A percentile compares a stretch with the other conserved stretches of the same genome.
Conservation (phyloP, 2,329 filamentous ascomycete genomes). For the Aspergillus quadrilineatus region DNA sequence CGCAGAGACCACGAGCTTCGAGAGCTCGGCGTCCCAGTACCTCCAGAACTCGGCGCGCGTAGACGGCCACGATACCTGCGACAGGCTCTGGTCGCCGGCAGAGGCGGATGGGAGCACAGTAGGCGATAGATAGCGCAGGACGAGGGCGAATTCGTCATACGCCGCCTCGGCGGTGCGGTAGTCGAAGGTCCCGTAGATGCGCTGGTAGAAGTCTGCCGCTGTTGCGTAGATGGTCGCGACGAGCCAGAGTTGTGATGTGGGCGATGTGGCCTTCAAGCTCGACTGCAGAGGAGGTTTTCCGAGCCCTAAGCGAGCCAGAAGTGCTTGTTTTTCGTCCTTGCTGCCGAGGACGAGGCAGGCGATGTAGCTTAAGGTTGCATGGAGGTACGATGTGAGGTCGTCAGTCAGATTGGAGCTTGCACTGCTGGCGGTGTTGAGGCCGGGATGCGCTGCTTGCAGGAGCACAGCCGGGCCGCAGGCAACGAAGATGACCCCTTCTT, state of each 20-base stretch:
- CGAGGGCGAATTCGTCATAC: conserved; percentile 32
- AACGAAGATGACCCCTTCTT: conserved; percentile 37
- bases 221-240: conserved; percentile 38
- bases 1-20: conserved; percentile 27
- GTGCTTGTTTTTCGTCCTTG: conserved; percentile 28
- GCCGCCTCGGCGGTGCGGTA: conserved; percentile 32
- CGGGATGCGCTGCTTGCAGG: conserved; percentile 34
- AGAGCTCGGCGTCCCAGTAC: conserved; percentile 38
- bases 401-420: conserved; percentile 19
- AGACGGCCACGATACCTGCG: conserved; percentile 31
- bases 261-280: conserved; percentile 22
- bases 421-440: conserved; percentile 19
- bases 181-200: conserved; percentile 34
- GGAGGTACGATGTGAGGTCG: conserved; percentile 31
- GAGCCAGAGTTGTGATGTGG: conserved; percentile 33
- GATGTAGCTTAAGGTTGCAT: conserved; percentile 34
- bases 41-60: conserved; percentile 34
- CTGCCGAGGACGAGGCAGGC: conserved; percentile 37
- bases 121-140: conserved; percentile 26
- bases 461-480: conserved; percentile 36
- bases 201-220: conserved; percentile 38
- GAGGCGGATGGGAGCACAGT: conserved; percentile 22
- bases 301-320: conserved; percentile 27
- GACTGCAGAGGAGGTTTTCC: conserved; percentile 23
- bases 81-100: conserved; percentile 20